A percentile compares a stretch with the other conserved stretches of the same genome.
phyloP scores from a whole-genome alignment of 768 basidiomycete species.

The Naganishia onofrii region DNA sequence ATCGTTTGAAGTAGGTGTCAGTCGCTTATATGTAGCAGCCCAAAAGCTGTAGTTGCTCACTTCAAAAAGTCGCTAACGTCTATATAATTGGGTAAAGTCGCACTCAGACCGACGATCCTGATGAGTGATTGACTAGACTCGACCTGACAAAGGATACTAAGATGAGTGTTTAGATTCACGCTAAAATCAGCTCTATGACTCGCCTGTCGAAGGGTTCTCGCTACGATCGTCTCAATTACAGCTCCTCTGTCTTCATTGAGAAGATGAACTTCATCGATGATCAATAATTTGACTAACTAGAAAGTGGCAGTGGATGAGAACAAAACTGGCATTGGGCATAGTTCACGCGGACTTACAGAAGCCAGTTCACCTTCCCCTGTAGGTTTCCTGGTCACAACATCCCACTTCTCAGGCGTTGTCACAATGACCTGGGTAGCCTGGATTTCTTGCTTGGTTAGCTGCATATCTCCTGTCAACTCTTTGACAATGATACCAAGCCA shows the following conservation, averaged over 20 bases:
- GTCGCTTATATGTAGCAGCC: neutral
- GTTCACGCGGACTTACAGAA: constrained; percentile 60
- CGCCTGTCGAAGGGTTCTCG: constrained; percentile 85
- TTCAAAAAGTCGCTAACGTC: constrained; percentile 93
- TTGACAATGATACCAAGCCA: constrained; percentile 85
- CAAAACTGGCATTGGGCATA: neutral
- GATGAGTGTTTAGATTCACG: neutral
- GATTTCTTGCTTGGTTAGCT: constrained; percentile 88
- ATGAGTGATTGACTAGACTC: constrained; percentile 95
- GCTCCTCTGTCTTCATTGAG: constrained; percentile 97
- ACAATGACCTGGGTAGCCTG: constrained; percentile 95
- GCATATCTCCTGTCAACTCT: constrained; percentile 98
- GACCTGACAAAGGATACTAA: constrained; percentile 59
- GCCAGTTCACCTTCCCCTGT: constrained; percentile 96
- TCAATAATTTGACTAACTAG: constrained; percentile 85
- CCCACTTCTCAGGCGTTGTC: constrained; percentile 99
- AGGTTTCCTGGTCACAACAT: constrained; percentile 95
- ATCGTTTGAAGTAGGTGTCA: neutral
- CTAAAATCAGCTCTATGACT: constrained; percentile 22
- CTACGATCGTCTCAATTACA: constrained; percentile 96
- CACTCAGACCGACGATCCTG: constrained; percentile 87
- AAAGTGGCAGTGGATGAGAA: neutral
- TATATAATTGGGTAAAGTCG: constrained; percentile 92
- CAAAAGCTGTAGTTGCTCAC: constrained; percentile 55
- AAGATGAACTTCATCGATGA: constrained; percentile 96